Evolutionary conservation across 805 yeast genomes (phyloP).

Genomic region (Kodamaea kaohsiungensis): DNA sequence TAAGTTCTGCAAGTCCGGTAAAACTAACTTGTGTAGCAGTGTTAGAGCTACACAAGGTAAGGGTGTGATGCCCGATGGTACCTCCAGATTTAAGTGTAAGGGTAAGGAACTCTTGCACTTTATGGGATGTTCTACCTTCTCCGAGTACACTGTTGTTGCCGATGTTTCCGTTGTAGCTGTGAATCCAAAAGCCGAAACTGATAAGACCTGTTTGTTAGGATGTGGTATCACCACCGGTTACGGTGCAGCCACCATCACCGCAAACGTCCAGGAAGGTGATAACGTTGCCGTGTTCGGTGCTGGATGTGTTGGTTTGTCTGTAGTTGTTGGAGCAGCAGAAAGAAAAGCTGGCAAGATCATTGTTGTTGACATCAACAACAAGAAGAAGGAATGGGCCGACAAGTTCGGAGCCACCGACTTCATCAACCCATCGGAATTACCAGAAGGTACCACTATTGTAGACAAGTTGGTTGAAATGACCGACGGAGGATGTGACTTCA

Average conservation of each 20-base stretch:
- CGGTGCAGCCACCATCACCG: slow-evolving; percentile 96
- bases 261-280: slow-evolving; percentile 87
- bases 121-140: slow-evolving; percentile 98
- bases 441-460: slow-evolving; percentile 74
- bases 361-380: slow-evolving; percentile 83
- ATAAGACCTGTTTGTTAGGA: slow-evolving; percentile 88
- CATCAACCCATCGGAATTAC: slow-evolving; percentile 77
- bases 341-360: slow-evolving; percentile 81
- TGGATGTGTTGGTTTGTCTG: slow-evolving; percentile 96
- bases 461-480: slow-evolving; percentile 81
- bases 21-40: slow-evolving; percentile 94
- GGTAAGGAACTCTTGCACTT: slow-evolving; percentile 87
- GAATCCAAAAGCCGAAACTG: slow-evolving; percentile 78
- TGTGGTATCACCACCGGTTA: slow-evolving; percentile 99
- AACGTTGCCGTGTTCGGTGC: slow-evolving; percentile 97
- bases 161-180: slow-evolving; percentile 96
- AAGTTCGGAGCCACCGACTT: slow-evolving; percentile 96
- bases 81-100: slow-evolving; percentile 81
- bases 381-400: slow-evolving; percentile 80
- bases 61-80: slow-evolving; percentile 99
- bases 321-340: slow-evolving; percentile 88
- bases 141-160: slow-evolving; percentile 97
- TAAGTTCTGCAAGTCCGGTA: slow-evolving; percentile 91
- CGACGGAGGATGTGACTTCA: slow-evolving; percentile 95
- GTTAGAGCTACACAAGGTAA: slow-evolving; percentile 97